These are phyloP conservation scores for Penicillium sp. DNA, from an alignment of 2,329 filamentous ascomycete species.

Conservation along the genomic window DNA sequence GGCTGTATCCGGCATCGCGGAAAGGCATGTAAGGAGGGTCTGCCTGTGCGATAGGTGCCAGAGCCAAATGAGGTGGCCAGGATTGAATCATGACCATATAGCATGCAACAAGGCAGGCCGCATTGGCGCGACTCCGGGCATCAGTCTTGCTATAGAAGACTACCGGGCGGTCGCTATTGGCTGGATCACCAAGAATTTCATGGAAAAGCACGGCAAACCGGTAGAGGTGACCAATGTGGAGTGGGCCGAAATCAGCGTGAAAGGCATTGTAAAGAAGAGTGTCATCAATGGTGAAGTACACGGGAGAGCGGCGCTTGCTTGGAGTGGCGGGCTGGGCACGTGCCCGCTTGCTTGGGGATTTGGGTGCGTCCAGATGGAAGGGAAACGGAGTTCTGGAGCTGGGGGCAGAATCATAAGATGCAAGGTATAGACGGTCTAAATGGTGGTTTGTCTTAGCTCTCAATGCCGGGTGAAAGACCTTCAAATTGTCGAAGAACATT, in stretches of 20 bases:
- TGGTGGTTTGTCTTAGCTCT: constrained; percentile 18
- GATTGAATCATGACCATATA: constrained; percentile 99
- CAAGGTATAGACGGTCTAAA: constrained; percentile 88
- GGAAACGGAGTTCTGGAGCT: constrained; percentile 82
- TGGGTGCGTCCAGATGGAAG: constrained; percentile 62
- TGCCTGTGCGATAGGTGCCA: constrained; percentile 93
- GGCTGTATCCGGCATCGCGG: constrained; percentile 95
- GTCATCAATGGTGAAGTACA: constrained; percentile 95
- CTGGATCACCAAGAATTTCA: constrained; percentile 86
- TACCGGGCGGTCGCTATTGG: constrained; percentile 84
- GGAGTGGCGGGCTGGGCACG: constrained; percentile 61
- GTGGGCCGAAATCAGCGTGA: constrained; percentile 94
- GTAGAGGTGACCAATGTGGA: constrained; percentile 97
- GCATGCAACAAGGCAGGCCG: constrained; percentile 89
- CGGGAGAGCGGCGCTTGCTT: constrained; percentile 62
- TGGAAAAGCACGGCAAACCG: constrained; percentile 95
- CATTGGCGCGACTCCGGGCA: constrained; percentile 83
- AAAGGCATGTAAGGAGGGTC: constrained; percentile 99
- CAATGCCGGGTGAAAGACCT: constrained; percentile 21
- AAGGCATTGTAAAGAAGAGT: constrained; percentile 95
- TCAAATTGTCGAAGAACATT: constrained; percentile 32
- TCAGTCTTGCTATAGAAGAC: constrained; percentile 96
- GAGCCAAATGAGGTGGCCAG: constrained; percentile 92
- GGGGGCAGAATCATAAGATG: constrained; percentile 81
- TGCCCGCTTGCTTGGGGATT: constrained; percentile 72